Conservation (phyloP, 768 basidiomycete genomes). For the Mrakia hoshinonis region DNA sequence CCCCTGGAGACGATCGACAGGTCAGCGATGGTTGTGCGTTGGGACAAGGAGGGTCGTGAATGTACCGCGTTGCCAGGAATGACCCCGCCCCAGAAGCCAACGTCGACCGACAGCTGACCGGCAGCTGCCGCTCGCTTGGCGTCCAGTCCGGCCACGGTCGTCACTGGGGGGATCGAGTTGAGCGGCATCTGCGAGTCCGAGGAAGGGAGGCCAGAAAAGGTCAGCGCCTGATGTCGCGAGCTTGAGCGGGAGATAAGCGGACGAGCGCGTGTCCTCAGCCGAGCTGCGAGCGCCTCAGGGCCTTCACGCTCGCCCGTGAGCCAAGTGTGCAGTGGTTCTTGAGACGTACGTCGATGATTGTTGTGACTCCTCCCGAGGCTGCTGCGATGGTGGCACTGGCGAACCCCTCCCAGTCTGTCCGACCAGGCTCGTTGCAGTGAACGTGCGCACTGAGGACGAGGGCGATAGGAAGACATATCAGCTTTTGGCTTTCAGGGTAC, state of each 20-base stretch:
- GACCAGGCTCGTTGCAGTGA: constrained; percentile 72
- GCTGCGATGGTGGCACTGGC: constrained; percentile 85
- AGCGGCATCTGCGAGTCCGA: constrained; percentile 60
- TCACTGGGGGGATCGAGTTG: constrained; percentile 94
- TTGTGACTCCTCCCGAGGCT: constrained; percentile 86
- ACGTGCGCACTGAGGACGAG: constrained; percentile 48
- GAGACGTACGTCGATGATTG: constrained; percentile 61
- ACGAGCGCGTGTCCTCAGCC: too few relatives aligned
- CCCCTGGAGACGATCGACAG: constrained; percentile 43
- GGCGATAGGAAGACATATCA: neutral
- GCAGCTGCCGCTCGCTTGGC: constrained; percentile 40
- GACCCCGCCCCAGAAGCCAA: constrained; percentile 91
- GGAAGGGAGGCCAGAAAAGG: neutral
- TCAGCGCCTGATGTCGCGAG: neutral
- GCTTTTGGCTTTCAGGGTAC: neutral
- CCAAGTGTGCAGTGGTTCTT: too few relatives aligned
- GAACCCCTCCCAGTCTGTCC: constrained; percentile 92
- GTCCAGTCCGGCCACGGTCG: constrained; percentile 68
- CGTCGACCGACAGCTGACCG: constrained; percentile 51
- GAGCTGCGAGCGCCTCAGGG: too few relatives aligned
- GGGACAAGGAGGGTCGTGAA: neutral
- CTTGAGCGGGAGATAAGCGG: neutral
- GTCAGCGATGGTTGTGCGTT: neutral
- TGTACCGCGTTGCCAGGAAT: constrained; percentile 80
- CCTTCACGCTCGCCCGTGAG: too few relatives aligned